Evolutionary conservation across 768 basidiomycete genomes (phyloP).

Genomic region (Heimioporus sp.): DNA sequence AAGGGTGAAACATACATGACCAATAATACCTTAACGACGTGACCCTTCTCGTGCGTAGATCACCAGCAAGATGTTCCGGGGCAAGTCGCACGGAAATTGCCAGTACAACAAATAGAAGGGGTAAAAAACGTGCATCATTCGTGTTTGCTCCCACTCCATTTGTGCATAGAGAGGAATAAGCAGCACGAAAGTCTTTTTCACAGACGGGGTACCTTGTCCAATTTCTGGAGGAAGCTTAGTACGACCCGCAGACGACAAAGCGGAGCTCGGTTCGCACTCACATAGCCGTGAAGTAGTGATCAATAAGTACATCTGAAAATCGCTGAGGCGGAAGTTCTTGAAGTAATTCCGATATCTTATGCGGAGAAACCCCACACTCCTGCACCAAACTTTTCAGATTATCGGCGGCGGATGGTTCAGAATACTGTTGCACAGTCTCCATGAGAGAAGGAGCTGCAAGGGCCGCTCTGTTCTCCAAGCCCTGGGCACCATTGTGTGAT

Average conservation of each 20-base stretch:
- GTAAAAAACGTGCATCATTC: constrained; percentile 80
- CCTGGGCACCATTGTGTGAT: constrained; percentile 24
- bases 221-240: constrained; percentile 50
- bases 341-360: constrained; percentile 86
- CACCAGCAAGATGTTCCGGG: constrained; percentile 81
- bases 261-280: constrained; percentile 33
- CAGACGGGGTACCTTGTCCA: constrained; percentile 93
- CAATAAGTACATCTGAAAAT: constrained; percentile 73
- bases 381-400: constrained; percentile 83
- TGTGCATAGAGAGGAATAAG: constrained; percentile 65
- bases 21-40: constrained; percentile 92
- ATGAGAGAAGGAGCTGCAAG: constrained; percentile 34
- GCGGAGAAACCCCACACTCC: constrained; percentile 90
- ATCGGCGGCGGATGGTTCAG: constrained; percentile 62
- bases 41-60: constrained; percentile 68
- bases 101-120: constrained; percentile 89
- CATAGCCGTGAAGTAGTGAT: constrained; percentile 79
- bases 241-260: neutral
- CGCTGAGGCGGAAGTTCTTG: constrained; percentile 82
- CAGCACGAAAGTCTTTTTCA: constrained; percentile 74
- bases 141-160: constrained; percentile 64
- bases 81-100: constrained; percentile 85
- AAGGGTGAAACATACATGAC: constrained; percentile 66
- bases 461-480: constrained; percentile 24
- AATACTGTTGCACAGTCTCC: constrained; percentile 41